Evolutionary conservation across 169 alveolate species (phyloP).

Genomic region (Cardiosporidium cionae): DNA sequence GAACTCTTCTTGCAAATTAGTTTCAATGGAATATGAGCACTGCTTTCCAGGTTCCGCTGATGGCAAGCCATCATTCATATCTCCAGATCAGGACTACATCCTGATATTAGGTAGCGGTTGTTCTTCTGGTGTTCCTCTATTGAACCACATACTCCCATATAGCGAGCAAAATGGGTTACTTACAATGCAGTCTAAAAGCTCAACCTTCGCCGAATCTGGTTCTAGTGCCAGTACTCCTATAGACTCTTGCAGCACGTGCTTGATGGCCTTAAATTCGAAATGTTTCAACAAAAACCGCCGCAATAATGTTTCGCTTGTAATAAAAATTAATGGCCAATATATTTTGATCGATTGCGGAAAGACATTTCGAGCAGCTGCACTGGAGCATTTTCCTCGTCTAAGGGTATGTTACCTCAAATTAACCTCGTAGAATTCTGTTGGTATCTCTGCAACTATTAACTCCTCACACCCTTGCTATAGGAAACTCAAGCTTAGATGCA

Average conservation of each 20-base stretch:
- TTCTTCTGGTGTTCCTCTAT: not conserved
- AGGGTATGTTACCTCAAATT: conserved; percentile 4
- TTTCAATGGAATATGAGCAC: too few relatives aligned
- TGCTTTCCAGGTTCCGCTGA: too few relatives aligned
- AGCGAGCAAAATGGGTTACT: not conserved
- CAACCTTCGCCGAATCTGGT: not conserved
- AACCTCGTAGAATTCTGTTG: not conserved
- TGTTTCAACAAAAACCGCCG: not conserved
- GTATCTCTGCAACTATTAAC: not conserved
- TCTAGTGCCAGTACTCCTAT: not conserved
- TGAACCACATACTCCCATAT: not conserved
- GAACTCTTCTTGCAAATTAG: too few relatives aligned
- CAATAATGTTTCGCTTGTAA: conserved; percentile 1
- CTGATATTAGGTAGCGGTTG: not conserved
- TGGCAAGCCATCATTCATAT: too few relatives aligned
- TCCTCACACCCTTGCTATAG: not conserved
- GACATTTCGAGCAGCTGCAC: conserved; percentile 40
- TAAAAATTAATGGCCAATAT: not conserved
- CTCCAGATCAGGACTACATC: too few relatives aligned
- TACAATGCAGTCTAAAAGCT: not conserved
- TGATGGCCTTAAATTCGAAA: not conserved
- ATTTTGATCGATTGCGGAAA: conserved; percentile 44
- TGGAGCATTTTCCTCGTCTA: conserved; percentile 18
- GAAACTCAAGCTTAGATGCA: not conserved
- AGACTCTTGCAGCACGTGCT: conserved; percentile 4